Conservation (phyloP, 2,329 filamentous ascomycete species). For the Apiospora arundinis region DNA sequence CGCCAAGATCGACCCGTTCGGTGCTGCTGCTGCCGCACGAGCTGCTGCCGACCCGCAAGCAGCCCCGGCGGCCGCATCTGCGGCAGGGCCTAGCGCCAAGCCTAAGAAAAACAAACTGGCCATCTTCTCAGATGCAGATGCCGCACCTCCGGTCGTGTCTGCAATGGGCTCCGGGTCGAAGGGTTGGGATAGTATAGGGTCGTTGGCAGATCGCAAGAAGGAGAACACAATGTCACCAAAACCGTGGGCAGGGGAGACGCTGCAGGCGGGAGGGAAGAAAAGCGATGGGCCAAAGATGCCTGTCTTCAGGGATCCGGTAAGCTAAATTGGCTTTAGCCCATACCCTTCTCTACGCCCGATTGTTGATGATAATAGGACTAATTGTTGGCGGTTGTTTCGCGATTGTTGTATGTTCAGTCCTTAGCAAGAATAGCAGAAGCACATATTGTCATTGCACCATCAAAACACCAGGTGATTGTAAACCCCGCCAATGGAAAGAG, state of each 20-base stretch:
- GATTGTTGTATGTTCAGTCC: slow-evolving; percentile 58
- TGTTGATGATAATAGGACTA: slow-evolving; percentile 98
- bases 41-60: slow-evolving; percentile 69
- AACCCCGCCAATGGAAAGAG: slow-evolving; percentile 83
- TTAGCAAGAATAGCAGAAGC: slow-evolving; percentile 65
- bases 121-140: slow-evolving; percentile 84
- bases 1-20: slow-evolving; percentile 85
- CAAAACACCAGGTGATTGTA: slow-evolving; percentile 77
- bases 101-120: slow-evolving; percentile 81
- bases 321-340: slow-evolving; percentile 48
- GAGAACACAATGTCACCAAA: slow-evolving; percentile 87
- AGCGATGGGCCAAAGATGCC: slow-evolving; percentile 79
- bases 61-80: slow-evolving; percentile 55
- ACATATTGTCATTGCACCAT: slow-evolving; percentile 72
- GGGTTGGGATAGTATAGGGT: slow-evolving; percentile 93
- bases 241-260: slow-evolving; percentile 90
- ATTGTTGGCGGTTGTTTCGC: slow-evolving; percentile 60
- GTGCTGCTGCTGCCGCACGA: slow-evolving; percentile 58
- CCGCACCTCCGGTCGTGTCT: slow-evolving; percentile 62
- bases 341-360: slow-evolving; percentile 55
- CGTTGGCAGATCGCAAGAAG: slow-evolving; percentile 87
- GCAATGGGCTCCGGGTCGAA: slow-evolving; percentile 62
- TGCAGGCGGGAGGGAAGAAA: slow-evolving; percentile 87
- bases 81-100: slow-evolving; percentile 62
- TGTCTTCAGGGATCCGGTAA: slow-evolving; percentile 96